Percentiles rank a stretch among this genome's conserved stretches.
phyloP scores from a whole-genome alignment of 2,329 filamentous ascomycete species.

The Xylaria sp. region DNA sequence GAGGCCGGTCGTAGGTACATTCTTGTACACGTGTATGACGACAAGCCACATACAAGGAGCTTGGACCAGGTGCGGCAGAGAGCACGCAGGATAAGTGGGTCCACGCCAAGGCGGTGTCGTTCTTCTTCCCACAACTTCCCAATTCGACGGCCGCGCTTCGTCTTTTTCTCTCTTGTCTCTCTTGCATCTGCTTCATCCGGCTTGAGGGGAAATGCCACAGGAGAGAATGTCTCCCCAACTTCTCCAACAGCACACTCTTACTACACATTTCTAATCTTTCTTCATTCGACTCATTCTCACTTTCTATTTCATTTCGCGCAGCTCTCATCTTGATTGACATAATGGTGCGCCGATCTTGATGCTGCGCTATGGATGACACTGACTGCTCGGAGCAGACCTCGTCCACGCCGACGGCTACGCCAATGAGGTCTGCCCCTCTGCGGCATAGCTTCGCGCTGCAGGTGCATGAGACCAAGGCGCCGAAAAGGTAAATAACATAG shows the following conservation, averaged over 20 bases:
- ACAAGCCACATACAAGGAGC: conserved; percentile 10
- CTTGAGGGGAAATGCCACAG: conserved; percentile 8
- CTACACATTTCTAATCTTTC: neutral
- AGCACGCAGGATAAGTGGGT: neutral
- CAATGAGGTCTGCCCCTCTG: conserved; percentile 53
- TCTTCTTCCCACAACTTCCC: conserved; percentile 17
- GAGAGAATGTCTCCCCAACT: conserved; percentile 3
- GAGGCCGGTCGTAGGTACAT: neutral
- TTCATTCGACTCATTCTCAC: neutral
- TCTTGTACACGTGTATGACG: neutral
- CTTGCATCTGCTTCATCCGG: conserved; percentile 5
- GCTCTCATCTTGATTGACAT: conserved; percentile 11
- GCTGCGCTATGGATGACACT: conserved; percentile 5
- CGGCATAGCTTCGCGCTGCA: conserved; percentile 74
- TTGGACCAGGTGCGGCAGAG: conserved; percentile 14
- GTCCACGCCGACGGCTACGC: conserved; percentile 66
- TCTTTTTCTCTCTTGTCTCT: conserved; percentile 7
- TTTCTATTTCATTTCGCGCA: conserved; percentile 8
- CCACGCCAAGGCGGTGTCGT: conserved; percentile 2
- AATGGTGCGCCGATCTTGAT: conserved; percentile 12
- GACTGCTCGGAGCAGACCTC: conserved; percentile 50
- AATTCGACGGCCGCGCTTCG: conserved; percentile 7
- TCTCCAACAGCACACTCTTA: neutral
- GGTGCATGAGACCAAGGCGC: conserved; percentile 76
- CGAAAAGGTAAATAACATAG: conserved; percentile 70